Conservation (phyloP, 768 basidiomycete genomes). For the Postia placenta region DNA sequence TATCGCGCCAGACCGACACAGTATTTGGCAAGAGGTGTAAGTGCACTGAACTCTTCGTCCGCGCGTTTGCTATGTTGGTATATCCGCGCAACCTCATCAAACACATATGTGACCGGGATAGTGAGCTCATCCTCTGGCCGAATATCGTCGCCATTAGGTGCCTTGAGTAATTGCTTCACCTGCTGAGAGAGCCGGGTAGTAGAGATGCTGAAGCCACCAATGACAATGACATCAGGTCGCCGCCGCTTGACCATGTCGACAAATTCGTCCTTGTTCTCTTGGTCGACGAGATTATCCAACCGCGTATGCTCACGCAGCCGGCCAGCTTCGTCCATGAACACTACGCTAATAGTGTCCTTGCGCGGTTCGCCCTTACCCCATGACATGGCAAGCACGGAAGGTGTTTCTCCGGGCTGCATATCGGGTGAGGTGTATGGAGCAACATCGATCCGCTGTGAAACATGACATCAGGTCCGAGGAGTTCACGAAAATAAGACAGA, state of each 20-base stretch:
- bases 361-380: conserved; percentile 95
- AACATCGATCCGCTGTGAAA: conserved; percentile 83
- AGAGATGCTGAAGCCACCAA: conserved; percentile 84
- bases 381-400: conserved; percentile 84
- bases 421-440: conserved; percentile 62
- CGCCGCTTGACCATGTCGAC: conserved; percentile 75
- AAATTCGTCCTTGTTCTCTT: conserved; percentile 66
- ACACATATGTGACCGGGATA: conserved; percentile 76
- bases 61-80: conserved; percentile 90
- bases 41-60: conserved; percentile 71
- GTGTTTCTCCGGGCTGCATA: conserved; percentile 62
- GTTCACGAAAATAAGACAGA: too few relatives aligned
- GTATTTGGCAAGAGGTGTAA: conserved; percentile 79
- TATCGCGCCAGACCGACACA: conserved; percentile 93
- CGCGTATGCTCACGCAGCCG: conserved; percentile 86
- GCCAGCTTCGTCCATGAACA: conserved; percentile 84
- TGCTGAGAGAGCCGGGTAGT: conserved; percentile 64
- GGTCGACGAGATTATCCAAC: conserved; percentile 80
- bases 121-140: conserved; percentile 23
- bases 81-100: conserved; percentile 89
- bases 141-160: conserved; percentile 20
- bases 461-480: too few relatives aligned
- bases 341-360: conserved; percentile 80
- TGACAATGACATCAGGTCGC: conserved; percentile 80
- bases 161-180: conserved; percentile 51